These are phyloP conservation scores for Ophidiomyces ophidiicola DNA, from an alignment of 2,329 filamentous ascomycete species.

Conservation along the genomic window DNA sequence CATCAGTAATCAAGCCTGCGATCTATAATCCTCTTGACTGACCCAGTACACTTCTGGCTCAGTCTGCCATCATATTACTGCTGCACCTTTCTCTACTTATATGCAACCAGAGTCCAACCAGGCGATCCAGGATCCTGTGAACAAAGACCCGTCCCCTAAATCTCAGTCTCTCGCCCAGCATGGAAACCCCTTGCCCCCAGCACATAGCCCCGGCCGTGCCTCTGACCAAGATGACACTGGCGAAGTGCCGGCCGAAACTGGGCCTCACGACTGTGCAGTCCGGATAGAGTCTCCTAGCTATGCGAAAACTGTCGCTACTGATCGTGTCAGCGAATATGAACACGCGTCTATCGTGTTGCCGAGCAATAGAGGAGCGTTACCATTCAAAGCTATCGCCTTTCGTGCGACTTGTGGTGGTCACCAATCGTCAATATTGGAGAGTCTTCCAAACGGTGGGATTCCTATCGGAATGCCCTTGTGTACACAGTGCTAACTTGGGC, in stretches of 20 bases:
- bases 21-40: slow-evolving; percentile 32
- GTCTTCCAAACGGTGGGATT: slow-evolving; percentile 11
- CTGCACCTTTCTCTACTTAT: slow-evolving; percentile 39
- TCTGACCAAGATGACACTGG: slow-evolving; percentile 31
- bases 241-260: slow-evolving; percentile 17
- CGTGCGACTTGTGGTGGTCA: slow-evolving; percentile 67
- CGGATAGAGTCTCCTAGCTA: slow-evolving; percentile 14
- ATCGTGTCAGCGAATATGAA: slow-evolving; percentile 46
- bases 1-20: background rate
- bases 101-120: slow-evolving; percentile 51
- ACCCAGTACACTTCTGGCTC: slow-evolving; percentile 42
- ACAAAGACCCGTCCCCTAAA: slow-evolving; percentile 27
- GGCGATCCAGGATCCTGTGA: slow-evolving; percentile 37
- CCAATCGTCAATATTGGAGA: slow-evolving; percentile 7
- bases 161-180: slow-evolving; percentile 41
- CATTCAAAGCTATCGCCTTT: slow-evolving; percentile 43
- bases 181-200: slow-evolving; percentile 42
- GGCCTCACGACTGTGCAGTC: slow-evolving; percentile 15
- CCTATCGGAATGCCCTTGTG: slow-evolving; percentile 17
- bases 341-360: slow-evolving; percentile 29
- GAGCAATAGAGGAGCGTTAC: slow-evolving; percentile 33
- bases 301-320: slow-evolving; percentile 31
- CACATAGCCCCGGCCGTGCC: slow-evolving; percentile 34
- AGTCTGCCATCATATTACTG: slow-evolving; percentile 35
- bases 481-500: slow-evolving; percentile 6